Percentiles rank a stretch among this genome's conserved stretches.
Evolutionary conservation across 177 flowering plant genomes (phyloP).

Genomic region (Vitis hybrid): DNA sequence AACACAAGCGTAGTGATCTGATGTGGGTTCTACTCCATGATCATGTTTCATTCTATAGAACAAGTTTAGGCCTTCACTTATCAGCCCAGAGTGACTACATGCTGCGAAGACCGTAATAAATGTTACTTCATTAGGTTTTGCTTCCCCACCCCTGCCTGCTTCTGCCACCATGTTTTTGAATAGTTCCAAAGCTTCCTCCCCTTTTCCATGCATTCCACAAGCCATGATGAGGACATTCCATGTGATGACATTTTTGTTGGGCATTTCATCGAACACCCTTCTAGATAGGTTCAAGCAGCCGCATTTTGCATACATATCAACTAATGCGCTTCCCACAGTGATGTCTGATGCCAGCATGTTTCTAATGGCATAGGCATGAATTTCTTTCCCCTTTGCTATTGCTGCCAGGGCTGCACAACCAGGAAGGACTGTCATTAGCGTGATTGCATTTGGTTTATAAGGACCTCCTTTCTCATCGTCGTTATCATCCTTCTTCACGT

Average conservation of each 20-base stretch:
- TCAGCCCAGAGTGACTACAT: slow-evolving; percentile 80
- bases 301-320: slow-evolving; percentile 86
- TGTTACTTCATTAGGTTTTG: slow-evolving; percentile 67
- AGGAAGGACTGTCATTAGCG: slow-evolving; percentile 76
- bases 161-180: slow-evolving; percentile 43
- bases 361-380: slow-evolving; percentile 68
- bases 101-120: slow-evolving; percentile 67
- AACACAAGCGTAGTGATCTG: slow-evolving; percentile 75
- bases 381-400: slow-evolving; percentile 67
- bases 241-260: slow-evolving; percentile 53
- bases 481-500: slow-evolving; percentile 5
- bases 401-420: slow-evolving; percentile 73
- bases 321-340: slow-evolving; percentile 73
- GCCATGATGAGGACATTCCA: slow-evolving; percentile 86
- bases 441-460: slow-evolving; percentile 63
- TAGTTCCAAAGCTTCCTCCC: slow-evolving; percentile 51
- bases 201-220: slow-evolving; percentile 83
- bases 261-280: slow-evolving; percentile 56
- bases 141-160: slow-evolving; percentile 21
- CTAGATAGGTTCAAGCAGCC: slow-evolving; percentile 55
- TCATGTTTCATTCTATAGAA: slow-evolving; percentile 57
- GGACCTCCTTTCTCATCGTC: slow-evolving; percentile 11
- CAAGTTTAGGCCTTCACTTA: slow-evolving; percentile 54
- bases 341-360: slow-evolving; percentile 53
- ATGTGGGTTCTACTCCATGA: slow-evolving; percentile 48